Conservation (phyloP, 495 filamentous ascomycete genomes). For the Evansstolkia leycettana region DNA sequence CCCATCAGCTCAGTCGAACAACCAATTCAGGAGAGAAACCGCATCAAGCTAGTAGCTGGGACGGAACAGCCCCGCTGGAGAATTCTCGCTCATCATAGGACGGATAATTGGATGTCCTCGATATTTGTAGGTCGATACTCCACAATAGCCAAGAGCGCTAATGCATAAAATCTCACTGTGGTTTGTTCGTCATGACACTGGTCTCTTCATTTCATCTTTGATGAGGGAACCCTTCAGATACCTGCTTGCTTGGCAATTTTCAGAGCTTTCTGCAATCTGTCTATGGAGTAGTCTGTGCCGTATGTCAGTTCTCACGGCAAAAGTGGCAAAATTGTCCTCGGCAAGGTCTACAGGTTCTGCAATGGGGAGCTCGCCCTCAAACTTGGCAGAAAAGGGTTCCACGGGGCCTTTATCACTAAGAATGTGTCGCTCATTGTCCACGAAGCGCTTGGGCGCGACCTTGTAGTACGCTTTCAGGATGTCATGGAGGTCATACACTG, state of each 20-base stretch:
- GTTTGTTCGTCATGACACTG: no score
- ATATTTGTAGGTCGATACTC: no score
- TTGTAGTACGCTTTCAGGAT: slow-evolving; percentile 28
- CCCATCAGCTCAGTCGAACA: no score
- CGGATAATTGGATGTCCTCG: no score
- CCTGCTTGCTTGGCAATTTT: slow-evolving; percentile 2
- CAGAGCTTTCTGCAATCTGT: slow-evolving; percentile 1
- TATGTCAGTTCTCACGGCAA: background rate
- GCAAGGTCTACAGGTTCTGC: slow-evolving; percentile 26
- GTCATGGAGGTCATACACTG: slow-evolving; percentile 27
- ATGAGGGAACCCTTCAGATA: no score
- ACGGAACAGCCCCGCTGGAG: no score
- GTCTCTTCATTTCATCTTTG: no score
- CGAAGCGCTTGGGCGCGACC: slow-evolving; percentile 17
- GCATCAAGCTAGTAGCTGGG: no score
- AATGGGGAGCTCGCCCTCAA: slow-evolving; percentile 15
- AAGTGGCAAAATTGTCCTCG: slow-evolving; percentile 20
- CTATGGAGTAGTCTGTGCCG: background rate
- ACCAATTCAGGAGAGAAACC: no score
- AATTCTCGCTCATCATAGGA: no score
- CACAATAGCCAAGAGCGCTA: no score
- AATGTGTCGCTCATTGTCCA: slow-evolving; percentile 12
- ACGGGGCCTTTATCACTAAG: background rate
- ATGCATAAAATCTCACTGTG: no score
- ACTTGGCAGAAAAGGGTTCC: slow-evolving; percentile 4